Conservation (phyloP, 1,284 basidiomycete genomes). For the Pseudozyma thailandica region DNA sequence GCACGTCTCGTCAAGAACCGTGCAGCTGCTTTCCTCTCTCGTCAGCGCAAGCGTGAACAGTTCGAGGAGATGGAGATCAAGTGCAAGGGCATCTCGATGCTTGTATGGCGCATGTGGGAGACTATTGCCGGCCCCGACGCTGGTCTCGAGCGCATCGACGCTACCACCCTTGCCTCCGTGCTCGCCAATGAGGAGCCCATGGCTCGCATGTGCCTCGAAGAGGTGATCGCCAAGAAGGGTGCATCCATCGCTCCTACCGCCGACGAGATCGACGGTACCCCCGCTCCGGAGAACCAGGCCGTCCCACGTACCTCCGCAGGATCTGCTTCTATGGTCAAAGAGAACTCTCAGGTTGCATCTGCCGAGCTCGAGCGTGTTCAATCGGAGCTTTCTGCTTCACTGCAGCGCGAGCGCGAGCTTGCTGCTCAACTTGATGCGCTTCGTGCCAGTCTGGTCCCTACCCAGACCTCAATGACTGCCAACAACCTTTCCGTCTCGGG, state of each 20-base stretch:
- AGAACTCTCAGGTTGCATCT: slow-evolving; percentile 3
- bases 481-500: slow-evolving; percentile 10
- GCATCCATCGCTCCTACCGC: slow-evolving; percentile 58
- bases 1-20: slow-evolving; percentile 90
- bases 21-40: slow-evolving; percentile 86
- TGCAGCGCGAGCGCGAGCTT: slow-evolving; percentile 28
- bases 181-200: slow-evolving; percentile 47
- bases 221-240: slow-evolving; percentile 53
- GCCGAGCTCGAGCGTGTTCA: slow-evolving; percentile 45
- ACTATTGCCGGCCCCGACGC: slow-evolving; percentile 51
- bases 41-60: slow-evolving; percentile 89
- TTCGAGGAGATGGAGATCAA: slow-evolving; percentile 89
- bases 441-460: slow-evolving; percentile 20
- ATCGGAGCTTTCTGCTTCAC: slow-evolving; percentile 30
- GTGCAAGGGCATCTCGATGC: slow-evolving; percentile 68
- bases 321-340: not conserved
- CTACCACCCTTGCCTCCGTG: slow-evolving; percentile 36
- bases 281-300: slow-evolving; percentile 19
- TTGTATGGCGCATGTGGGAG: slow-evolving; percentile 63
- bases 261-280: slow-evolving; percentile 37
- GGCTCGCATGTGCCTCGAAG: slow-evolving; percentile 49
- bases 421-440: slow-evolving; percentile 28
- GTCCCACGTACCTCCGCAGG: slow-evolving; percentile 3
- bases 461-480: slow-evolving; percentile 13
- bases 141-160: slow-evolving; percentile 22